Evolutionary conservation across 2,329 filamentous ascomycete genomes (phyloP).

Genomic region (Fusarium proliferatum): DNA sequence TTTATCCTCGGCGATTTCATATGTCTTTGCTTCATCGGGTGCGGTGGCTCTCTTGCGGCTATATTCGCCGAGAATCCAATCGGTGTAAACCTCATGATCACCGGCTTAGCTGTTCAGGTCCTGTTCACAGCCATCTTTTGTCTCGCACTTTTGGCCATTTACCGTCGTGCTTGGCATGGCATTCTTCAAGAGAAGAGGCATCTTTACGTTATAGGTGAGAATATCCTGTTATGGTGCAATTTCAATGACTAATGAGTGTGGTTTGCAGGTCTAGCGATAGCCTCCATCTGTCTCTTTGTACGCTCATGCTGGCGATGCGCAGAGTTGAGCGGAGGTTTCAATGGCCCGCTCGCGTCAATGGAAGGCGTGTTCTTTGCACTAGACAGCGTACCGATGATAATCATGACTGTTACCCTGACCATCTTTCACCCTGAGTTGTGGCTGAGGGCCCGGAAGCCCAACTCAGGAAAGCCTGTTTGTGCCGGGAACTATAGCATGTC

Average conservation of each 20-base stretch:
- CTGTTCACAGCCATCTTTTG: background rate
- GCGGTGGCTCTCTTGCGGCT: background rate
- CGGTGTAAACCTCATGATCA: background rate
- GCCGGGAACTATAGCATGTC: background rate
- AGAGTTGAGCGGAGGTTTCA: background rate
- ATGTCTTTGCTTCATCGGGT: background rate
- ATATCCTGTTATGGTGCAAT: rapidly evolving
- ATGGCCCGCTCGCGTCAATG: background rate
- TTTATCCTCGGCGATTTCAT: background rate
- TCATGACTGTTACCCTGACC: background rate
- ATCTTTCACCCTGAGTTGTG: background rate
- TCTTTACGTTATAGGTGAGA: background rate
- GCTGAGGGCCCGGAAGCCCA: background rate
- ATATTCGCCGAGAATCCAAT: background rate
- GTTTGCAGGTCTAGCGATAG: background rate
- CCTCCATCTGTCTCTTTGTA: background rate
- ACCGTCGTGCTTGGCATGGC: background rate
- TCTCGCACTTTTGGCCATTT: background rate
- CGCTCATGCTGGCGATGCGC: slow-evolving; percentile 1
- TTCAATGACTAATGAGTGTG: background rate
- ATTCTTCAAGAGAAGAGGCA: background rate
- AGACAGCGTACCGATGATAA: background rate
- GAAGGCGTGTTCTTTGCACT: background rate
- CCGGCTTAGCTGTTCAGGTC: background rate
- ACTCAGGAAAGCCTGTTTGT: background rate